Conservation (phyloP, 2,329 filamentous ascomycete genomes). For the Alternaria atra region DNA sequence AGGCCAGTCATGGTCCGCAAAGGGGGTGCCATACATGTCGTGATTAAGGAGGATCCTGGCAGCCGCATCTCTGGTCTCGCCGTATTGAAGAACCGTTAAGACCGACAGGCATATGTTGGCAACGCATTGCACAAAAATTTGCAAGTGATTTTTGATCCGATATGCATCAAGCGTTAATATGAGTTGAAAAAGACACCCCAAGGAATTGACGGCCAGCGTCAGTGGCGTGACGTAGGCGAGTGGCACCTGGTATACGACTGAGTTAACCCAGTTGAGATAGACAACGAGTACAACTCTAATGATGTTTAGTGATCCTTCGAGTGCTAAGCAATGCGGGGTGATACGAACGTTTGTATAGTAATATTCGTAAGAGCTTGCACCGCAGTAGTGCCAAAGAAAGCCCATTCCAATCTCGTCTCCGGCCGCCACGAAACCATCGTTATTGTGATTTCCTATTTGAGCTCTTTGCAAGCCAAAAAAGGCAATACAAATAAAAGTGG, state of each 20-base stretch:
- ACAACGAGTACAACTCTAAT: conserved; percentile 20
- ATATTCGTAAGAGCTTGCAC: conserved; percentile 21
- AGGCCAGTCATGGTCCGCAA: conserved; percentile 24
- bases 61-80: conserved; percentile 15
- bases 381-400: conserved; percentile 24
- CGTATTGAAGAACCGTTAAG: conserved; percentile 30
- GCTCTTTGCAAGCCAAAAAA: background rate
- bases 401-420: conserved; percentile 21
- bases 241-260: conserved; percentile 29
- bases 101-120: conserved; percentile 30
- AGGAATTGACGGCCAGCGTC: conserved; percentile 21
- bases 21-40: conserved; percentile 12
- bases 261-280: conserved; percentile 31
- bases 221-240: conserved; percentile 27
- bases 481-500: background rate
- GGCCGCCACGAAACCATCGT: conserved; percentile 12
- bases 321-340: background rate
- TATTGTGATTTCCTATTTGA: background rate
- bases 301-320: conserved; percentile 5
- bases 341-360: conserved; percentile 26
- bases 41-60: background rate
- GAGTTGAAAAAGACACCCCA: conserved; percentile 33
- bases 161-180: conserved; percentile 35
- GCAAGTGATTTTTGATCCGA: conserved; percentile 35
- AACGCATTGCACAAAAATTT: conserved; percentile 31